Conservation (phyloP, 2,329 filamentous ascomycete species). For the Cladosporium velox region DNA sequence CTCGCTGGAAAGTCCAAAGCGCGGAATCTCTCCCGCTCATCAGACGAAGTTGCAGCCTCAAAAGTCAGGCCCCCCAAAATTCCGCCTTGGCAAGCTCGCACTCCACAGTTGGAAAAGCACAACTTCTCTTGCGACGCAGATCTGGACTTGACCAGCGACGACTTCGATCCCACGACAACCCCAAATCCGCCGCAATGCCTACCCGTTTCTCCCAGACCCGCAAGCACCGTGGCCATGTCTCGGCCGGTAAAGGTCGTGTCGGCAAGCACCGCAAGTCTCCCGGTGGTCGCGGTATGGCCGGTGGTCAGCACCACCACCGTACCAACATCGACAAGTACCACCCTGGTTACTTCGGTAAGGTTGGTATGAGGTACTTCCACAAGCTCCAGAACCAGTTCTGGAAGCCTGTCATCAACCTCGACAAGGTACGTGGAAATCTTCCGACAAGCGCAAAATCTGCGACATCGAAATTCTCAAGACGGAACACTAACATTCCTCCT, state of each 20-base stretch:
- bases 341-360: slow-evolving; percentile 98
- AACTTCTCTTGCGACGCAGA: slow-evolving; percentile 4
- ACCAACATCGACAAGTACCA: slow-evolving; percentile 94
- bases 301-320: slow-evolving; percentile 98
- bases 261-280: slow-evolving; percentile 96
- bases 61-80: background rate
- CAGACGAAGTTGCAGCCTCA: background rate
- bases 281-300: slow-evolving; percentile 81
- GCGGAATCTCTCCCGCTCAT: background rate
- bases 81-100: background rate
- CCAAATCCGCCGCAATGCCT: slow-evolving; percentile 61
- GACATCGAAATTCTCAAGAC: background rate
- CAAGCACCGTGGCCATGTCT: slow-evolving; percentile 95
- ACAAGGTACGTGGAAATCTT: slow-evolving; percentile 69
- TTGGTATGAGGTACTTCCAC: slow-evolving; percentile 72
- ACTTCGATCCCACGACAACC: slow-evolving; percentile 17
- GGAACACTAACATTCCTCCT: slow-evolving; percentile 7
- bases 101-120: slow-evolving; percentile 15
- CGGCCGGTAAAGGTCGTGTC: slow-evolving; percentile 95
- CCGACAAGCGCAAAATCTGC: background rate
- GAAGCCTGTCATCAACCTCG: slow-evolving; percentile 98
- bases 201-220: slow-evolving; percentile 74
- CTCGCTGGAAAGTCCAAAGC: background rate
- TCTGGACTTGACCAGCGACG: slow-evolving; percentile 13
- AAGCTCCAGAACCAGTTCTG: slow-evolving; percentile 94